Percentiles rank a stretch among this genome's conserved stretches.
Evolutionary conservation across 345 rosid genomes (phyloP).

Genomic region (Adansonia digitata): DNA sequence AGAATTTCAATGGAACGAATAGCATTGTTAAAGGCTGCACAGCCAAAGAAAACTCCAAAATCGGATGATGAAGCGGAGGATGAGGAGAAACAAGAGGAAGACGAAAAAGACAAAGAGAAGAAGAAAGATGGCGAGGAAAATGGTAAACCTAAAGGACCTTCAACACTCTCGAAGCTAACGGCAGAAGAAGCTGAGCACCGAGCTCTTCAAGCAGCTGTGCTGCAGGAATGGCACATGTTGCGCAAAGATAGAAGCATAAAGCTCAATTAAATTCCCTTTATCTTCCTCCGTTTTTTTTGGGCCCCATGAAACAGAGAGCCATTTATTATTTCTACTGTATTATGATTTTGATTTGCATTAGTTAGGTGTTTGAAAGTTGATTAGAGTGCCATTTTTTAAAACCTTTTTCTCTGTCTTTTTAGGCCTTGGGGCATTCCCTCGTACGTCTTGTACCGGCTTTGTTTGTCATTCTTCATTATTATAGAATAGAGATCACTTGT

Average conservation of each 20-base stretch:
- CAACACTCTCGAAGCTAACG: conserved; percentile 70
- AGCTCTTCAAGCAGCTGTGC: conserved; percentile 93
- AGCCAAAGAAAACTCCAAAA: conserved; percentile 55
- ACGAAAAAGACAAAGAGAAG: conserved; percentile 23
- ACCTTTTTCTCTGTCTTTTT: neutral
- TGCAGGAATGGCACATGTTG: conserved; percentile 92
- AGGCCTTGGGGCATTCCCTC: neutral
- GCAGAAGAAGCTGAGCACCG: conserved; percentile 96
- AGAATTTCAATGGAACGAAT: conserved; percentile 90
- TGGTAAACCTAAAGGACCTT: conserved; percentile 54
- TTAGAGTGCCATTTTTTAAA: neutral
- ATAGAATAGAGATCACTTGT: conserved; percentile 11
- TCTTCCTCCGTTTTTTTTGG: neutral
- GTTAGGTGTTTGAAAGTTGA: conserved; percentile 12
- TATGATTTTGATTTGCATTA: conserved; percentile 12
- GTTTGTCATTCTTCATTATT: conserved; percentile 8
- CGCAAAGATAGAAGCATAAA: conserved; percentile 65
- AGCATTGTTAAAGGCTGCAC: conserved; percentile 87
- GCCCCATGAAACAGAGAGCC: neutral
- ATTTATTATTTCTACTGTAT: conserved; percentile 19
- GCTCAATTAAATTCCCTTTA: conserved; percentile 27
- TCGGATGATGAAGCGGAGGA: conserved; percentile 45
- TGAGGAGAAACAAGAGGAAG: conserved; percentile 24
- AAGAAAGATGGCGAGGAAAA: conserved; percentile 36
- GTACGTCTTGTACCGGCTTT: conserved; percentile 30